Evolutionary conservation across 495 filamentous ascomycete species (phyloP).

Genomic region (Penicilliopsis zonata): DNA sequence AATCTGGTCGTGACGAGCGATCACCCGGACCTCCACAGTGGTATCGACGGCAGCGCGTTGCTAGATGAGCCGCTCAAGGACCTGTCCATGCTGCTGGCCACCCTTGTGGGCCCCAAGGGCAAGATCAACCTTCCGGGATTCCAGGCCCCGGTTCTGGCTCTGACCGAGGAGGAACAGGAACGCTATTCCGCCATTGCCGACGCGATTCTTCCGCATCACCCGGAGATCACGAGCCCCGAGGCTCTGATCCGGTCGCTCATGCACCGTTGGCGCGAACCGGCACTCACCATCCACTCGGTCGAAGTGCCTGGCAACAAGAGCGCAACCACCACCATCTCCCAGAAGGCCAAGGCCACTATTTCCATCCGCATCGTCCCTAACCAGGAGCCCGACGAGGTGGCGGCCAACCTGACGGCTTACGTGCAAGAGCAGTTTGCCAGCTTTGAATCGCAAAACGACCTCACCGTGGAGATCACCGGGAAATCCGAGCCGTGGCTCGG

Average conservation of each 20-base stretch:
- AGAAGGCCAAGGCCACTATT: slow-evolving; percentile 70
- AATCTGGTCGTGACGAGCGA: slow-evolving; percentile 76
- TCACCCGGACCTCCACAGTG: slow-evolving; percentile 84
- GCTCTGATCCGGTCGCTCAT: slow-evolving; percentile 67
- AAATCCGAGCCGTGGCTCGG: slow-evolving; percentile 95
- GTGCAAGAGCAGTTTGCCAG: slow-evolving; percentile 58
- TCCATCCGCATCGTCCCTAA: slow-evolving; percentile 90
- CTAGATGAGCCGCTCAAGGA: slow-evolving; percentile 87
- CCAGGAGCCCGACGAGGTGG: slow-evolving; percentile 68
- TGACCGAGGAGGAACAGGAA: slow-evolving; percentile 65
- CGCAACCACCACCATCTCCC: slow-evolving; percentile 80
- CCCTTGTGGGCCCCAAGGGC: slow-evolving; percentile 54
- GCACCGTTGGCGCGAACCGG: slow-evolving; percentile 92
- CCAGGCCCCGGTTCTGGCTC: slow-evolving; percentile 66
- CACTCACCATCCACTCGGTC: slow-evolving; percentile 84
- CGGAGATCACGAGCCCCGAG: slow-evolving; percentile 52
- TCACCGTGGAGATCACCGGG: slow-evolving; percentile 77
- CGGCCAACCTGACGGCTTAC: slow-evolving; percentile 49
- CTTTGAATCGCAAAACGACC: slow-evolving; percentile 65
- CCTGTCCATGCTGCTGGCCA: slow-evolving; percentile 66
- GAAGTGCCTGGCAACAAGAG: slow-evolving; percentile 49
- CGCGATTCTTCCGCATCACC: slow-evolving; percentile 58
- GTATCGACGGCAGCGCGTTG: slow-evolving; percentile 82
- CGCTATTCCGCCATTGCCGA: slow-evolving; percentile 76
- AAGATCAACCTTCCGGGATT: slow-evolving; percentile 60